Evolutionary conservation across 2,329 filamentous ascomycete genomes (phyloP).

Genomic region (Ascochyta lentis): DNA sequence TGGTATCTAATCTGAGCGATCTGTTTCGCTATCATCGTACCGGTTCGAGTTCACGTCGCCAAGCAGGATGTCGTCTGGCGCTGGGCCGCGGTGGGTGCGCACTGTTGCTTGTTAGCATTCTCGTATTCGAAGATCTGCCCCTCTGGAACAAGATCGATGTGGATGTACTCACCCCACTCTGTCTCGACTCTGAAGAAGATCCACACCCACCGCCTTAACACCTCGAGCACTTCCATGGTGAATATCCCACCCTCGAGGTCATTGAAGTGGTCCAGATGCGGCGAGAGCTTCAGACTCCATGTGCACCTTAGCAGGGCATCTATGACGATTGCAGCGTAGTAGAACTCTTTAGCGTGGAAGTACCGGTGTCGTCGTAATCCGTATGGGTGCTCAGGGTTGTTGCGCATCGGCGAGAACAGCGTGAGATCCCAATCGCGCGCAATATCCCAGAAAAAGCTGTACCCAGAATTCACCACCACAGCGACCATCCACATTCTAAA

Average conservation of each 20-base stretch:
- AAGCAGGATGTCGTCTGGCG: conserved; percentile 74
- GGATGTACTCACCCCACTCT: conserved; percentile 73
- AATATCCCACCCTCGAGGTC: conserved; percentile 92
- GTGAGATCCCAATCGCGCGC: conserved; percentile 96
- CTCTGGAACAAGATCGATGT: not conserved
- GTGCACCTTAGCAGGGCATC: conserved; percentile 86
- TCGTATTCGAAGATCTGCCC: not conserved
- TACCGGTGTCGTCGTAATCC: conserved; percentile 77
- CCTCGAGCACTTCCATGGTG: conserved; percentile 83
- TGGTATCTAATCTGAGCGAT: conserved; percentile 16
- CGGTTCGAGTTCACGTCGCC: conserved; percentile 68
- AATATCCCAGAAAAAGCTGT: conserved; percentile 99
- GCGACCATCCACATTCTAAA: conserved; percentile 69
- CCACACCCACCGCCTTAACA: conserved; percentile 92
- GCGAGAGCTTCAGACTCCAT: conserved; percentile 87
- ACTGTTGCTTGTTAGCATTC: conserved; percentile 47
- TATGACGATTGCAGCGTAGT: conserved; percentile 80
- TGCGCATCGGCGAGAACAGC: conserved; percentile 72
- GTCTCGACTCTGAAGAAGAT: conserved; percentile 95
- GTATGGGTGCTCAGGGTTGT: conserved; percentile 71
- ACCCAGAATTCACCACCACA: conserved; percentile 82
- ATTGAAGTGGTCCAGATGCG: conserved; percentile 80
- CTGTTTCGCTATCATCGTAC: conserved; percentile 63
- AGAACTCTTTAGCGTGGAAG: conserved; percentile 75
- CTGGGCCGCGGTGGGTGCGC: conserved; percentile 62